A percentile compares a stretch with the other conserved stretches of the same genome.
Conservation (phyloP, 441 rosid genomes). For the Syzygium syzygioides region DNA sequence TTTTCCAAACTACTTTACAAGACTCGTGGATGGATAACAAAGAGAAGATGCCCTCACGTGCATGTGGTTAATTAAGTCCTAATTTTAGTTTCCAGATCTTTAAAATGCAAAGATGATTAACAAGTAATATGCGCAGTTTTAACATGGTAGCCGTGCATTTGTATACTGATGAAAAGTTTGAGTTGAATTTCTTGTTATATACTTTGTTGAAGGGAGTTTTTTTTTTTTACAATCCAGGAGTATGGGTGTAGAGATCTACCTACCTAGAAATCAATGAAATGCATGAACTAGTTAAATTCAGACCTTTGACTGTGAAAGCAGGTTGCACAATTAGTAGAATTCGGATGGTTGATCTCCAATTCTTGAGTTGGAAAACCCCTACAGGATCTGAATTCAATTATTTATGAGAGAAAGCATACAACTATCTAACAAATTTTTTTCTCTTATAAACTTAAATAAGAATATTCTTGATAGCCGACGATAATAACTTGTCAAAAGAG, state of each 20-base stretch:
- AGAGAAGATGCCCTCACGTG: not conserved
- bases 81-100: not conserved
- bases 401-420: not conserved
- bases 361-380: not conserved
- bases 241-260: not conserved
- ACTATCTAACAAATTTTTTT: not conserved
- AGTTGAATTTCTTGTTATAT: not conserved
- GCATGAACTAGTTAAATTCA: not conserved
- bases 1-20: not conserved
- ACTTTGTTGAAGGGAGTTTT: not conserved
- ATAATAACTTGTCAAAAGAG: not conserved
- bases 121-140: not conserved
- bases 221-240: not conserved
- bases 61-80: not conserved
- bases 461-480: not conserved
- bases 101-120: not conserved
- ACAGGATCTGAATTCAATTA: not conserved
- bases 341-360: not conserved
- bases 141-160: not conserved
- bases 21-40: not conserved
- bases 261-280: not conserved
- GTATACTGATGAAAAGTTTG: not conserved
- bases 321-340: not conserved
- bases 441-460: not conserved
- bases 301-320: fast-evolving